Evolutionary conservation across 1,284 basidiomycete genomes (phyloP).

Genomic region (Neolentinus lepideus): DNA sequence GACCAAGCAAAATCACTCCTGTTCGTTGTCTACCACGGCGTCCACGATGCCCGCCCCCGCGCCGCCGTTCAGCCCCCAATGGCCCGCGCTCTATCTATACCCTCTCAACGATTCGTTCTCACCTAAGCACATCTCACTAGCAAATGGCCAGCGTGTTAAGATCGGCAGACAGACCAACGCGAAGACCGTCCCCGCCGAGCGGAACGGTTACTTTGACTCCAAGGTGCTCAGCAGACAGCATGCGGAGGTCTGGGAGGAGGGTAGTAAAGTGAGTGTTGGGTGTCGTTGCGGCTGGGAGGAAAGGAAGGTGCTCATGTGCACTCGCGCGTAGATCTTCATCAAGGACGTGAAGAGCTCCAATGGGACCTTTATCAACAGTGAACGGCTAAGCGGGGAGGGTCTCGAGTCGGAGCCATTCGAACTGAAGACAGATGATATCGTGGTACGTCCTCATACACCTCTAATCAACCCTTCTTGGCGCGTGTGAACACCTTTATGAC

Average conservation of each 20-base stretch:
- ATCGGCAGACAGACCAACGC: constrained; percentile 98
- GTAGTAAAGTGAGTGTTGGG: constrained; percentile 57
- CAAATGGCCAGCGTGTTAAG: constrained; percentile 72
- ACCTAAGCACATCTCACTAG: constrained; percentile 91
- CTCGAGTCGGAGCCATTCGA: constrained; percentile 92
- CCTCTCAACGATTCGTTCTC: constrained; percentile 95
- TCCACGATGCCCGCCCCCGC: background rate
- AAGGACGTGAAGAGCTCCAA: constrained; percentile 98
- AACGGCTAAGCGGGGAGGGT: constrained; percentile 85
- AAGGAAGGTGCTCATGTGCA: background rate
- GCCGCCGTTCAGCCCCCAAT: background rate
- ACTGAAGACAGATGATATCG: constrained; percentile 91
- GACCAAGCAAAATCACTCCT: background rate
- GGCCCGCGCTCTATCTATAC: constrained; percentile 82
- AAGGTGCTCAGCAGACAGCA: constrained; percentile 96
- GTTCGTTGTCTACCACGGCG: background rate
- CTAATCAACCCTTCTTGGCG: background rate
- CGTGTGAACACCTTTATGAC: constrained; percentile 6
- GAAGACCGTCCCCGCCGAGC: constrained; percentile 91
- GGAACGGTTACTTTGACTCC: constrained; percentile 96
- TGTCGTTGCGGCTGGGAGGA: background rate
- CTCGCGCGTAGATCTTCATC: constrained; percentile 75
- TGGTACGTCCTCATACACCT: constrained; percentile 43
- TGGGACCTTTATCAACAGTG: constrained; percentile 97
- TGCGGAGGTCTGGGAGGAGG: constrained; percentile 97